A percentile compares a stretch with the other conserved stretches of the same genome.
These are phyloP conservation scores for Casaregolazyma suthepensis DNA, from an alignment of 1,139 yeast genomes.

Conservation along the genomic window DNA sequence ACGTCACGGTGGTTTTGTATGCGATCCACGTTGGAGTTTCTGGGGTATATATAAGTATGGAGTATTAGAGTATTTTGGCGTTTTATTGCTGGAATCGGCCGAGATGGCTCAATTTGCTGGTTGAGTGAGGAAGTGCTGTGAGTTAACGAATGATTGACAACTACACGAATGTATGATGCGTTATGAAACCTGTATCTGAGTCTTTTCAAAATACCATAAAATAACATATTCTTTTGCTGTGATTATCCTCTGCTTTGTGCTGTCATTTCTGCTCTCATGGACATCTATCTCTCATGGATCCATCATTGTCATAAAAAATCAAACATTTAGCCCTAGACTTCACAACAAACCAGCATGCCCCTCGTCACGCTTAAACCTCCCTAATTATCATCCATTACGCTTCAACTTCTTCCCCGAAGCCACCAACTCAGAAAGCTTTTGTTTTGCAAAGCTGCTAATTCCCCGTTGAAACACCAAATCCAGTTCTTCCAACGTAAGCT, in stretches of 20 bases:
- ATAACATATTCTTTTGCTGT: no score
- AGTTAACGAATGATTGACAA: no score
- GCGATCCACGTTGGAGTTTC: no score
- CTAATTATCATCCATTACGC: not conserved
- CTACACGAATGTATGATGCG: not conserved
- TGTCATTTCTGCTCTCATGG: no score
- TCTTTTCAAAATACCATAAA: no score
- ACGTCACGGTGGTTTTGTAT: not conserved
- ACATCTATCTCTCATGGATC: no score
- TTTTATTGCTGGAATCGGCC: not conserved
- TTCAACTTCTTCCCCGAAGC: not conserved
- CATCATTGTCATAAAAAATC: no score
- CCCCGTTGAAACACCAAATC: constrained; percentile 41
- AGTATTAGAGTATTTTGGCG: not conserved
- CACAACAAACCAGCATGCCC: no score
- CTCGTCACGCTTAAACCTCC: no score
- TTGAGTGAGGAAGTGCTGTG: not conserved
- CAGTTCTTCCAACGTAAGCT: constrained; percentile 11
- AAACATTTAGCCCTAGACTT: no score
- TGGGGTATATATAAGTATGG: no score
- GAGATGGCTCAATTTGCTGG: not conserved
- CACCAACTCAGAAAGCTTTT: not conserved
- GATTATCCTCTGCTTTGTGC: no score
- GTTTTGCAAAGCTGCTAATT: constrained; percentile 40
- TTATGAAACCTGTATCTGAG: not conserved